Evolutionary conservation across 345 rosid species (phyloP), one percentile per base, ranked within the genome.

Genomic region (Odontarrhena argentea): DNA sequence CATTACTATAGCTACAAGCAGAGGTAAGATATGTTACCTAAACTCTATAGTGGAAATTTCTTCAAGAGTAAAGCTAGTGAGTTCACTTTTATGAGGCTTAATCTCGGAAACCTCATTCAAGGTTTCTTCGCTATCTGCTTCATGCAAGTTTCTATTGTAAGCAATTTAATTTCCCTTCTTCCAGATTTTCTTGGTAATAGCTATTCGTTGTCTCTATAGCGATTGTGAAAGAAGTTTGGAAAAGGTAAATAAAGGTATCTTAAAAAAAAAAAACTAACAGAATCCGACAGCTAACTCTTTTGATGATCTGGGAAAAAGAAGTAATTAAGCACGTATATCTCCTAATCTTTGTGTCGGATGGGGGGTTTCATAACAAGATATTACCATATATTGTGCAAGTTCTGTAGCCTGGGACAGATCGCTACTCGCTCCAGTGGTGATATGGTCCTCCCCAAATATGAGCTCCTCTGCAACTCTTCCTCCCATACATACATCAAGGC

Each of bases 381-480:
- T 63, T 83, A 91, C 99, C 99, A 94, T 94, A 66, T 91, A 94
- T 11, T 86, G 89, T 2, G 97, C 99, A 76, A 94, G 88, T 74
- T 91, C 96, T 5, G 99, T 94, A 58, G 99, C 99, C 6, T 88
- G 83, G 30, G 80, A 75, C 40, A 94, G 92, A 83, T 94, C 99
- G 49, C 96, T 88, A 75, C 96, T 94, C 7, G 99, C 99, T 54
- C 97, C 99, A 30, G 97, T 94, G 40, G 99, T 94, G 70, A 94
- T 65, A 61, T 85, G 73, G 76, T 94, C 99, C 60, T 56, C 82
- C 44, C 99, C 99, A 76, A 94, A 94, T 61, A 91, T 85, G 65
- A 94, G 96, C 80, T 94, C 99, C 77, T 94, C 99, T 3, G 99
- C 99, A 46, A 85, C 99, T 84, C 99, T 86, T 77, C 99, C 99